Base-by-base conservation (phyloP, 1,284 basidiomycete species). In the Rhodotorula sp. region DNA sequence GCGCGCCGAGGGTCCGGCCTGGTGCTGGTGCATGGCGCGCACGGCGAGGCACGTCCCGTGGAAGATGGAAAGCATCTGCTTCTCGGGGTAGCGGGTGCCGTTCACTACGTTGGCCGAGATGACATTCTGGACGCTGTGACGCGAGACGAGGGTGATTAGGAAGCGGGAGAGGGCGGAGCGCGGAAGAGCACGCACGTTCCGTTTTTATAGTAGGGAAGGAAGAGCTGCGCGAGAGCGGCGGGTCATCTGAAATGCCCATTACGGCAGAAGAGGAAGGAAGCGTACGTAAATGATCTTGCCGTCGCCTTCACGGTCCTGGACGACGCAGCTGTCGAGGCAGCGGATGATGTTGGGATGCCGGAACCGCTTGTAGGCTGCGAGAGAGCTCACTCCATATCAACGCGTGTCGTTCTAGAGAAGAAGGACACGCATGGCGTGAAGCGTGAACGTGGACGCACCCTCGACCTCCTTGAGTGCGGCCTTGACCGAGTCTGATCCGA, bases 1-100 rank as follows among this genome's bases (percentile, higher is more conserved):
- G 25, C 71, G 69, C 27, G 69, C 65, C 79, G 78, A 63, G 72
- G 81, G 83, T 79, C 61, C 83, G 73, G 15, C 83, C 82, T 15
- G 87, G 81, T 92, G 92, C 72, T 88, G 88, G 81, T 99, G 96
- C 91, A 99, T 94, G 8, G 94, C 93, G 62, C 90, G 88, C 13
- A 99, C 88, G 64, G 91, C 96, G 76, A 92, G 88, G 82, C 96
- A 98, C 21, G 95, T 93, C 13, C 95, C 96, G 76, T 90, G 90
- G 85, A 99, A 99, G 51, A 95, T 85, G 37, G 87, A 86, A 39
- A 98, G 85, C 84, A 98, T 91, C 66, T 94, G 90, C 73, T 87
- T 86, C 82, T 99, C 97, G 1, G 92, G 87, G 80, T 94, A 92
- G 72, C 89, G 88, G 44, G 89, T 89, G 34, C 89, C 88, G 69